Percentiles rank a stretch among this genome's conserved stretches.
Conservation (phyloP, 1,284 basidiomycete species). For the Naganishia sp. region DNA sequence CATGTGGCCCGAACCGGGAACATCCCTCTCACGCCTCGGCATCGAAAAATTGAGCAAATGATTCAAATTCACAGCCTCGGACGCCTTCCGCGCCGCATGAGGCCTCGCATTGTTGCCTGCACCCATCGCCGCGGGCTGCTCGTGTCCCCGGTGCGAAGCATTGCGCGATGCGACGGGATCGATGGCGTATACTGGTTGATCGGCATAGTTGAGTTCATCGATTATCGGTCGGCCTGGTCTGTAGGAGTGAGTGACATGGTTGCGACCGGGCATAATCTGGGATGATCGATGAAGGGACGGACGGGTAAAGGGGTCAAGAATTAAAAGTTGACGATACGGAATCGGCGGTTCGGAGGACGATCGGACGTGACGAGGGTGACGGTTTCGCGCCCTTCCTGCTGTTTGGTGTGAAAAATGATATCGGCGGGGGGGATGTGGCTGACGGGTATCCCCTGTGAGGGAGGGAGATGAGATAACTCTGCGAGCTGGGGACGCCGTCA, state of each 20-base stretch:
- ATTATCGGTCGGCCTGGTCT: slow-evolving; percentile 18
- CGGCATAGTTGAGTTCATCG: slow-evolving; percentile 22
- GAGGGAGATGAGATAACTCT: slow-evolving; percentile 8
- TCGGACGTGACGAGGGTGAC: not conserved
- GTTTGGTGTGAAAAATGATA: not conserved
- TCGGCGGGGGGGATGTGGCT: not conserved
- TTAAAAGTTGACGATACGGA: not conserved
- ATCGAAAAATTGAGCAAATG: slow-evolving; percentile 33
- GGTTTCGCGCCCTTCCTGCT: not conserved
- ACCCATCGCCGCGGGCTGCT: not conserved
- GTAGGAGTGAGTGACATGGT: slow-evolving; percentile 13
- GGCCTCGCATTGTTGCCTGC: not conserved
- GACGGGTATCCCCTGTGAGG: not conserved
- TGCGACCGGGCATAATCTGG: slow-evolving; percentile 21
- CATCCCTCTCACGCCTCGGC: slow-evolving; percentile 17
- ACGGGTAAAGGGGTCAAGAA: too few relatives aligned
- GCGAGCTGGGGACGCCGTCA: not conserved
- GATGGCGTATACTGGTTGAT: slow-evolving; percentile 12
- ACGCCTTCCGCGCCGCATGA: slow-evolving; percentile 25
- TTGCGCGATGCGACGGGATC: not conserved
- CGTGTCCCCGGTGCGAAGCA: not conserved
- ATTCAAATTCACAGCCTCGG: slow-evolving; percentile 30
- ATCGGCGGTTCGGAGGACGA: not conserved
- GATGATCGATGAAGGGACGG: not conserved
- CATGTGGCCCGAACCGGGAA: slow-evolving; percentile 27